These are phyloP conservation scores for Boletus rex-veris DNA, from an alignment of 768 basidiomycete genomes.

Conservation along the genomic window DNA sequence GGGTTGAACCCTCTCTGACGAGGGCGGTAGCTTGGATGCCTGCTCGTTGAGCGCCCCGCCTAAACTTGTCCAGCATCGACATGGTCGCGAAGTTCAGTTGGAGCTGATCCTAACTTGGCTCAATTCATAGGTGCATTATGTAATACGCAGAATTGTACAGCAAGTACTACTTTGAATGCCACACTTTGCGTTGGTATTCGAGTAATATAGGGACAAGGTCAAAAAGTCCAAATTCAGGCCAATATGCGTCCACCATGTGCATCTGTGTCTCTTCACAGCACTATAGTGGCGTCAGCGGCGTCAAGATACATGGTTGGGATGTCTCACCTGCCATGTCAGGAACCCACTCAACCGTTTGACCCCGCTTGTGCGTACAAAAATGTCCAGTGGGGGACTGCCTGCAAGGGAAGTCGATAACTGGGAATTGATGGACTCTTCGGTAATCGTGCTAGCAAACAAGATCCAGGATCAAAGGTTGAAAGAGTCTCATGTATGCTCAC, in stretches of 20 bases:
- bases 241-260: constrained; percentile 79
- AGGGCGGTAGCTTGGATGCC: constrained; percentile 78
- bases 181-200: constrained; percentile 79
- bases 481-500: neutral
- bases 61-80: constrained; percentile 79
- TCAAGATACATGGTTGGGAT: neutral
- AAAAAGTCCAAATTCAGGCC: constrained; percentile 89
- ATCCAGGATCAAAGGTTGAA: neutral
- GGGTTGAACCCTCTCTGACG: constrained; percentile 59
- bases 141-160: constrained; percentile 9
- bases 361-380: constrained; percentile 88
- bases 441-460: constrained; percentile 42
- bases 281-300: constrained; percentile 36
- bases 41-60: constrained; percentile 75
- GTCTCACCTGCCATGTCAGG: constrained; percentile 89
- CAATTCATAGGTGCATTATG: constrained; percentile 1
- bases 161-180: constrained; percentile 31
- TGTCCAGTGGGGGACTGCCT: constrained; percentile 79
- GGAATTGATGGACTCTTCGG: constrained; percentile 63
- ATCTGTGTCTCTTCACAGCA: constrained; percentile 81
- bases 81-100: constrained; percentile 26
- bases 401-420: constrained; percentile 63
- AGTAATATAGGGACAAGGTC: constrained; percentile 87
- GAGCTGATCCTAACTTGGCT: too few relatives aligned
- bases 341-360: constrained; percentile 67